Evolutionary conservation across 192 early-diverging fungal genomes (phyloP).

Genomic region (Coemansia guatemalensis): DNA sequence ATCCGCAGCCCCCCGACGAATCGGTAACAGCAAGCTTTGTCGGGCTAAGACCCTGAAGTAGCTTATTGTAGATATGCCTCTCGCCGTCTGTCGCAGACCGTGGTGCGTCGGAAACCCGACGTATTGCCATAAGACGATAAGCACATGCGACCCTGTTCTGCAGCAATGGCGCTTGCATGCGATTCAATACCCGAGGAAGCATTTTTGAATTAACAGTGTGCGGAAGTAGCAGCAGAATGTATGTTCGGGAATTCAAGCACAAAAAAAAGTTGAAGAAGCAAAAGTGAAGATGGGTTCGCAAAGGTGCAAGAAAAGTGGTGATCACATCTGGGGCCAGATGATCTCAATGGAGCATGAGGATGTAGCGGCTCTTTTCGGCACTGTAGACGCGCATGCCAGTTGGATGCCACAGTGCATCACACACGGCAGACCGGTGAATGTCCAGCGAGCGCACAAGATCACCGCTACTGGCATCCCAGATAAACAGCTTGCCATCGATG

Average conservation of each 20-base stretch:
- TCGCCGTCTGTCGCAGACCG: slow-evolving; percentile 58
- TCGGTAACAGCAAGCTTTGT: slow-evolving; percentile 73
- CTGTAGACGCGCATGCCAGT: slow-evolving; percentile 62
- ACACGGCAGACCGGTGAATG: slow-evolving; percentile 72
- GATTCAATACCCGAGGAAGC: not conserved
- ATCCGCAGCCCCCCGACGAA: slow-evolving; percentile 95
- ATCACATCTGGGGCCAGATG: not conserved
- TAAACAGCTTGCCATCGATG: slow-evolving; percentile 72
- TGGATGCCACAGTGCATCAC: slow-evolving; percentile 69
- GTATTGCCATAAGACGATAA: not conserved
- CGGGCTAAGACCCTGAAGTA: slow-evolving; percentile 66
- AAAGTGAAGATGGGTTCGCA: not conserved
- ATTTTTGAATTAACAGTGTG: slow-evolving; percentile 1
- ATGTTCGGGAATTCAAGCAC: not conserved
- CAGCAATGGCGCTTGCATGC: not conserved
- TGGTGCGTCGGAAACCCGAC: not conserved
- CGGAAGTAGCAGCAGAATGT: not conserved
- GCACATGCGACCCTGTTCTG: not conserved
- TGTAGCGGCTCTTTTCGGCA: slow-evolving; percentile 61
- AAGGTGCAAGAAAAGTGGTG: not conserved
- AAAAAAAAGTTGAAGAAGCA: not conserved
- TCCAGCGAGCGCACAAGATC: slow-evolving; percentile 65
- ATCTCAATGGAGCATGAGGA: slow-evolving; percentile 49
- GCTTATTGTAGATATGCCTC: slow-evolving; percentile 72
- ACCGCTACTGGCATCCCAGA: slow-evolving; percentile 74